Conservation (phyloP, 1,284 basidiomycete species). For the Acaromyces ingoldii region DNA sequence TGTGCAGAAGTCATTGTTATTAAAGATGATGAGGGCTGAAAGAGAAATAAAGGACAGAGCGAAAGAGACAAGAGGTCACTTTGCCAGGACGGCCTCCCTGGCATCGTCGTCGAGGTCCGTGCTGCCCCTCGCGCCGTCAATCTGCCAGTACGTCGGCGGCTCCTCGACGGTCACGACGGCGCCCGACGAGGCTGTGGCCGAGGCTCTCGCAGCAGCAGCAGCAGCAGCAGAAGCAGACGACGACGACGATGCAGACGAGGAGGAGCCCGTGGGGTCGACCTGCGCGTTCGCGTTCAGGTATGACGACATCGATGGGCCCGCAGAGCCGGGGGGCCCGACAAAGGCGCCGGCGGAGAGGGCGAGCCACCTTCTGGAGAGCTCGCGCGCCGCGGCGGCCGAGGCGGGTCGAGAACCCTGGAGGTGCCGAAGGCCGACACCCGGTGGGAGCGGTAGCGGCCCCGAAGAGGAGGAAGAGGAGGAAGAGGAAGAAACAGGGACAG, state of each 20-base stretch:
- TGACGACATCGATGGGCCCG: background rate
- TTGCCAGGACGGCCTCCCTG: no score
- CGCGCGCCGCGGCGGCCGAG: no score
- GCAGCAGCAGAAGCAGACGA: background rate
- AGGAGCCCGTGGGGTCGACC: background rate
- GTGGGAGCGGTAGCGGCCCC: background rate
- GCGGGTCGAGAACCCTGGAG: background rate
- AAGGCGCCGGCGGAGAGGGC: no score
- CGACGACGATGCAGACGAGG: background rate
- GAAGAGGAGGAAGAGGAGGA: background rate
- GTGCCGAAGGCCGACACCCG: background rate
- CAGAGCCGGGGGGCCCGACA: no score
- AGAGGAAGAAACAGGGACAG: background rate
- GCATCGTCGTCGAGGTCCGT: no score
- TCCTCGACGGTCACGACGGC: background rate
- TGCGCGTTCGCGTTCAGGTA: no score
- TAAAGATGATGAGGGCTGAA: no score
- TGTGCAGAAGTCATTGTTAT: no score
- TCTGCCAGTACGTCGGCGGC: conserved; percentile 1
- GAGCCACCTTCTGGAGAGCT: no score
- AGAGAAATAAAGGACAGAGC: no score
- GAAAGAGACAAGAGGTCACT: no score
- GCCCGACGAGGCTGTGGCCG: background rate
- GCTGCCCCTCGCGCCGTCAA: conserved; percentile 5
- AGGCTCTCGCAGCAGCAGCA: background rate